Base-by-base conservation (phyloP, 139 green algal species). In the Tetraselmis striata region DNA sequence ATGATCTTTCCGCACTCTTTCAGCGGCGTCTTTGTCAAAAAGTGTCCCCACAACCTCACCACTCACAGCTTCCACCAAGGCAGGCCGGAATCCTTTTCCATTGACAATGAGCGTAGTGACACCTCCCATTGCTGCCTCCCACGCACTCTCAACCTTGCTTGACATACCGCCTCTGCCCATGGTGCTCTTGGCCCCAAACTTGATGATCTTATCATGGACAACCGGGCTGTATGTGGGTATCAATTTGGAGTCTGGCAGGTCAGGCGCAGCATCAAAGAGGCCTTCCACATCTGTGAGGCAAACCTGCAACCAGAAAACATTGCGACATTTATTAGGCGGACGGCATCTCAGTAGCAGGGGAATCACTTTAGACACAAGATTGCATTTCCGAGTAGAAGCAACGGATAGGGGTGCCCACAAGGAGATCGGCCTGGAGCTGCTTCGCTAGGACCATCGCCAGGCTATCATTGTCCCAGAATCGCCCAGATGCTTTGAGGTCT, bases 391-490 rank as follows among this genome's bases (percentile, higher is more conserved):
- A n/a, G n/a, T n/a, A n/a, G n/a, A n/a, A n/a, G n/a, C n/a, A n/a
- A n/a, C n/a, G n/a, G n/a, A n/a, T n/a, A n/a, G n/a, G n/a, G n/a
- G n/a, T n/a, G n/a, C n/a, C n/a, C n/a, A n/a, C n/a, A n/a, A 92
- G 82, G 74, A 90, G 83, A 80, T 94, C 91, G 27, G 91, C 91
- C 28, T 85, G 59, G 0, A 94, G 81, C 84, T 92, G 86, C 24
- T 88, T 59, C 11, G 91, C 89, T 0, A 94, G 83, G 58, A 91
- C 82, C 29, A 86, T 86, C 0, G 91, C 89, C 29, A 94, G 85
- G 58, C 82, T 84, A 81, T 94, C 90, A 77, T 94, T 94, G 86
- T 94, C 90, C 84, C 83, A 84, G 79, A 94, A 94, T 67, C 45
- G 45, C 5, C 45, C 45, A 67, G 45, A 67, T 25, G 45, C 45